Conservation (phyloP, 129 eudicot species). For the Escallonia herrerae region DNA sequence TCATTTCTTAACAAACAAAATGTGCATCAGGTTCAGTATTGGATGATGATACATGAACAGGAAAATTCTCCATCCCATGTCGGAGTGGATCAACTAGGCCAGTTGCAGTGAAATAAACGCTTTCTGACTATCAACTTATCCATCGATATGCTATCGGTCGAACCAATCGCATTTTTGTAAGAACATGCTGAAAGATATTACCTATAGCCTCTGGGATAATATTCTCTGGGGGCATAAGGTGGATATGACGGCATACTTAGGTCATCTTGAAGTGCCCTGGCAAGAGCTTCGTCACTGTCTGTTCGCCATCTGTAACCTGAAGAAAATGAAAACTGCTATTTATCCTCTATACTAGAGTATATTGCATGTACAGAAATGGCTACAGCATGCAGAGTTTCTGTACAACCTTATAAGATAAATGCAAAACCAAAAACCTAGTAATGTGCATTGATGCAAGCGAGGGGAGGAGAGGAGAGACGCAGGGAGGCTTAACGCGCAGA, state of each 20-base stretch:
- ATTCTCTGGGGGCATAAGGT: conserved; percentile 56
- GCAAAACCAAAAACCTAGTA: too few species aligned
- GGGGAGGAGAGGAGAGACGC: neutral
- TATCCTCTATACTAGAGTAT: too few species aligned
- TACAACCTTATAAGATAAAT: too few species aligned
- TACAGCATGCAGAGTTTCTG: too few species aligned
- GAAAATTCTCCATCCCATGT: too few species aligned
- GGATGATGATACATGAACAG: too few species aligned
- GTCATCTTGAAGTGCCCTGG: conserved; percentile 45
- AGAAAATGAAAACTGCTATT: conserved; percentile 1
- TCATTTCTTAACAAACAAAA: too few species aligned
- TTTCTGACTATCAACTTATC: neutral
- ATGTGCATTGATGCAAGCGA: neutral
- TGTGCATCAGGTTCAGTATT: too few species aligned
- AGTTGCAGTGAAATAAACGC: neutral
- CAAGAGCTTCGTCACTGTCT: conserved; percentile 49
- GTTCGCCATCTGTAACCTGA: conserved; percentile 54
- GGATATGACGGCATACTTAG: conserved; percentile 48
- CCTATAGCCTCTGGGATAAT: conserved; percentile 55
- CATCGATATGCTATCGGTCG: neutral
- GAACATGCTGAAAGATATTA: conserved; percentile 12
- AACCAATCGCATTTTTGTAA: neutral
- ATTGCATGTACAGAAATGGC: too few species aligned
- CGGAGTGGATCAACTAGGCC: neutral
- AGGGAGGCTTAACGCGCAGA: conserved; percentile 1